Evolutionary conservation across 2,329 filamentous ascomycete species (phyloP).

Genomic region (Fusarium pseudoanthophilum): DNA sequence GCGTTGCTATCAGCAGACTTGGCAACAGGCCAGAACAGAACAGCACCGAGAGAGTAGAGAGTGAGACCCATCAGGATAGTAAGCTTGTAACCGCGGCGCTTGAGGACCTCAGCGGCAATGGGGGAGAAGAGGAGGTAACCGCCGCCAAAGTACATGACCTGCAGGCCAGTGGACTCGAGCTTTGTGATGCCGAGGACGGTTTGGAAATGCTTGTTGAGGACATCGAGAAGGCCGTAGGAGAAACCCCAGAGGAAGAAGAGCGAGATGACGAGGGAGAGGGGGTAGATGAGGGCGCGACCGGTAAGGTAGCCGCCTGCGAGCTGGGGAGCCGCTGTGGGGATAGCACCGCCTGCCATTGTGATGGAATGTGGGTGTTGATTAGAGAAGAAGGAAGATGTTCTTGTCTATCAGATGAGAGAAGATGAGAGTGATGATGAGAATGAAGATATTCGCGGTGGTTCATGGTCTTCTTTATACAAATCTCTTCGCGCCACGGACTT

Average conservation of each 20-base stretch:
- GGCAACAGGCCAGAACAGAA: slow-evolving; percentile 66
- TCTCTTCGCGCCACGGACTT: not conserved
- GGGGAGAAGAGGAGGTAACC: slow-evolving; percentile 54
- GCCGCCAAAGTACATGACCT: slow-evolving; percentile 67
- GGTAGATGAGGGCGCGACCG: slow-evolving; percentile 59
- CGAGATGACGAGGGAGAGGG: slow-evolving; percentile 67
- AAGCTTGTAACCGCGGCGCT: slow-evolving; percentile 71
- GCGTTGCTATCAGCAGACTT: slow-evolving; percentile 54
- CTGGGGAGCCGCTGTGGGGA: slow-evolving; percentile 37
- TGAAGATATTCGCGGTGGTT: not conserved
- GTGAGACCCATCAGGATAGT: slow-evolving; percentile 75
- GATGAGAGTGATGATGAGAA: slow-evolving; percentile 18
- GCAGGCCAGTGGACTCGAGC: slow-evolving; percentile 59
- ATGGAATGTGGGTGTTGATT: not conserved
- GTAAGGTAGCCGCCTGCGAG: slow-evolving; percentile 40
- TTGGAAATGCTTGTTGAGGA: slow-evolving; percentile 63
- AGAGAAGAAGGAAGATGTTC: not conserved
- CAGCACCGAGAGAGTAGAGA: slow-evolving; percentile 70
- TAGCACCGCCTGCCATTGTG: slow-evolving; percentile 40
- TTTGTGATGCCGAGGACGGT: slow-evolving; percentile 55
- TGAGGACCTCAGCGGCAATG: slow-evolving; percentile 69
- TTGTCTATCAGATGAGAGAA: slow-evolving; percentile 13
- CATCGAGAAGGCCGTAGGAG: slow-evolving; percentile 58
- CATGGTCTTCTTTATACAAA: slow-evolving; percentile 31
- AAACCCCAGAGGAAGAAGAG: slow-evolving; percentile 61